Base-by-base conservation (phyloP, 805 yeast species). In the Yarrowia sp. region DNA sequence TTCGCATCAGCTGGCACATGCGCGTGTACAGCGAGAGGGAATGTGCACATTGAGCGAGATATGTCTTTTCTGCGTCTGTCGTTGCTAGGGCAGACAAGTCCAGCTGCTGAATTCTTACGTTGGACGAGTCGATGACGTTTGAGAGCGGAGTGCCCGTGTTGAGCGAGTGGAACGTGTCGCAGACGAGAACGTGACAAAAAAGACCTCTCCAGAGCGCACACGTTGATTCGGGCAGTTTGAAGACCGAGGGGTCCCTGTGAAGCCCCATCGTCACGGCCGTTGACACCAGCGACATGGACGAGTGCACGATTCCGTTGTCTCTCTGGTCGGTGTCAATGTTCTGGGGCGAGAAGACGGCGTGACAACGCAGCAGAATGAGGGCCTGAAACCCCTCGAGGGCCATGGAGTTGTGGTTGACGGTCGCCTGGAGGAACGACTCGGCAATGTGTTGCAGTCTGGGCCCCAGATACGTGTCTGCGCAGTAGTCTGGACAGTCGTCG, bases 341-440 rank as follows among this genome's bases (percentile, higher is more conserved):
- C 14, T 47, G 55, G 9, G 55, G 55, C 14, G 55, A 47, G 8
- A 47, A 47, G 19, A 47, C 55, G 3, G 55, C 55, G n/a, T 47
- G 55, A 8, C 55, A 47, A 19, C 55, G 14, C 19, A 47, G 55
- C 8, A 47, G 19, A 21, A 47, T 47, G 10, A 47, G 38, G 4
- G 55, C 55, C 38, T 47, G 55, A 19, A 47, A 47, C 4, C 55
- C 55, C 13, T 47, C 55, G 19, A 47, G n/a, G 13, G 55, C 55
- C 55, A 47, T 47, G 19, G 55, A 47, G 22, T 47, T 47, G 21
- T 47, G 55, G 2, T 38, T 21, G 14, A 47, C 55, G 4, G 55
- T 47, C 3, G 55, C 55, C 27, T 47, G 55, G 9, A 47, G 19
- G 16, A 47, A 47, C 27, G 55, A 24, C 19, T 47, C 55, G 27